Percentiles rank a stretch among this genome's conserved stretches.
phyloP scores from a whole-genome alignment of 805 yeast genomes.

The Kluyveromyces wickerhamii region DNA sequence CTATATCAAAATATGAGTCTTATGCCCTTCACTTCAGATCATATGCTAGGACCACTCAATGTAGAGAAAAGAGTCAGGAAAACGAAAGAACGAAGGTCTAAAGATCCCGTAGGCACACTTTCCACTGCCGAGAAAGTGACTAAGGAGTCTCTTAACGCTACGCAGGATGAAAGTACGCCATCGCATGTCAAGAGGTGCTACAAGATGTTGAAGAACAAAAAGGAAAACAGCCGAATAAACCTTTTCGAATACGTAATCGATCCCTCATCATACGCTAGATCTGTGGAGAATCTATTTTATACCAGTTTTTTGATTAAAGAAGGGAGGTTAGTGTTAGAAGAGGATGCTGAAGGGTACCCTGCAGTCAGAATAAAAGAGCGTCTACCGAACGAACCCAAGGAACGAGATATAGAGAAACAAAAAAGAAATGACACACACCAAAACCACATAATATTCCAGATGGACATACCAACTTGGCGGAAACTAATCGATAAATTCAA shows the following conservation, averaged over 20 bases:
- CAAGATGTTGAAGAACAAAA: conserved; percentile 30
- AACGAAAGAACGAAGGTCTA: conserved; percentile 29
- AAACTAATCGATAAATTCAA: conserved; percentile 43
- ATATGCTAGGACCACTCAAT: conserved; percentile 63
- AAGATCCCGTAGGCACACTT: conserved; percentile 33
- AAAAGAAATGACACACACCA: conserved; percentile 25
- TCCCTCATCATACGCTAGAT: conserved; percentile 67
- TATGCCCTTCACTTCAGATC: conserved; percentile 46
- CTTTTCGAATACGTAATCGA: conserved; percentile 63
- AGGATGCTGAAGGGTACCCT: conserved; percentile 42
- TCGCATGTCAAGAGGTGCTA: conserved; percentile 52
- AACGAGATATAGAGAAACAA: conserved; percentile 19
- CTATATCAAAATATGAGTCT: conserved; percentile 39
- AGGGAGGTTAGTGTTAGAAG: conserved; percentile 51
- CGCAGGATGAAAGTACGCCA: conserved; percentile 55
- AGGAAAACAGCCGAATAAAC: conserved; percentile 37
- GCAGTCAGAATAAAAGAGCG: conserved; percentile 30
- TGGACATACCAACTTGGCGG: conserved; percentile 63
- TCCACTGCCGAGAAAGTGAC: conserved; percentile 50
- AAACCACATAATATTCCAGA: conserved; percentile 64
- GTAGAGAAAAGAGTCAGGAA: conserved; percentile 42
- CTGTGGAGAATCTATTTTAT: conserved; percentile 79
- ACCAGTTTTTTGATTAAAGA: conserved; percentile 74
- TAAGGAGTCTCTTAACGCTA: conserved; percentile 41
- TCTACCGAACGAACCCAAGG: conserved; percentile 20